Base-by-base conservation (phyloP, 257 asterid species). In the Scutellaria galericulata region DNA sequence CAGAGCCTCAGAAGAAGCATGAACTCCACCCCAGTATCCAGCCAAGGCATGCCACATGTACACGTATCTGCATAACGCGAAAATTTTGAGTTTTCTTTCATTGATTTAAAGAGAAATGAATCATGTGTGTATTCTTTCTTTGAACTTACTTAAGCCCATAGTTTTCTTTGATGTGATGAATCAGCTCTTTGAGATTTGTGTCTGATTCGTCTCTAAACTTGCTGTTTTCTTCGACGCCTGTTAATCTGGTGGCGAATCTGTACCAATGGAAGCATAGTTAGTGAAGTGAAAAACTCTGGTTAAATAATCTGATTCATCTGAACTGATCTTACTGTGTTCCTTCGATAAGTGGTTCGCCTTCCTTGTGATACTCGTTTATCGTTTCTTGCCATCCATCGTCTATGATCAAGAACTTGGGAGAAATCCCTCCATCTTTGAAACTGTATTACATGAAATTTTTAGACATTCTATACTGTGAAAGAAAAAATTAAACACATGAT, bases 331-430 rank as follows among this genome's bases (percentile, higher is more conserved):
- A 89, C 96, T 85, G 87, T 60, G 87, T 75, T 45, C 92, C 92
- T 64, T 77, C 86, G 12, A 71, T 53, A 3, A 75, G 47, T 1
- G 90, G 83, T 50, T 88, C 80, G 11, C 89, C 89, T 71, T 78
- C 91, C 54, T 79, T 82, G 7, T 65, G 75, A 56, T 82, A 84
- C 47, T 87, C 91, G 12, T 89, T 89, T 1, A 9, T 58, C 0
- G 89, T 83, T 9, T 85, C 85, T 79, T 90, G 97, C 97, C 97
- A 90, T 13, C 96, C 97, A 39, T 90, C 96, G 41, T 90, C 97
- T 60, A 90, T 84, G 77, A 88, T 85, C 68, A 90, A 64, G 79
- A 85, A 87, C 61, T 83, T 86, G 0, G 92, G 89, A 9, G 94
- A 70, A 71, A 79, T 64, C 2, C 90, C 93, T 3, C 93, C 91